Percentiles rank a stretch among this genome's conserved stretches.
Conservation (phyloP, 169 alveolate species). For the Cryptosporidium tyzzeri region DNA sequence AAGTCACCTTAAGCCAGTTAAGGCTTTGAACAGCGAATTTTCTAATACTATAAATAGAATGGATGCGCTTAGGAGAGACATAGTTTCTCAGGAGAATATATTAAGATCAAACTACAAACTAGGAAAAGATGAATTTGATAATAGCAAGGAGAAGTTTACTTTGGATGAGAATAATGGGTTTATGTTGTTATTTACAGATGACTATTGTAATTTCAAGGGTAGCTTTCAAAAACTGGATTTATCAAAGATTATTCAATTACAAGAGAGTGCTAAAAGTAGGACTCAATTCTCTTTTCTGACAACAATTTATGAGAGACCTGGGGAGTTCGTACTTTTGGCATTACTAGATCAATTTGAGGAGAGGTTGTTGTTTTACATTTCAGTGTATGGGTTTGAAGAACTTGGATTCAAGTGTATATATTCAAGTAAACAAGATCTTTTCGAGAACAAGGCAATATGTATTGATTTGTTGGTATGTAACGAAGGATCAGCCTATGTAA, state of each 20-base stretch:
- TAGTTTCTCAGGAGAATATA: conserved; percentile 4
- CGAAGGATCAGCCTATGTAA: conserved; percentile 1
- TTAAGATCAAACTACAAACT: background rate
- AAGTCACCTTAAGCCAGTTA: background rate
- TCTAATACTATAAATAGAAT: background rate
- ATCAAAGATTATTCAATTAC: background rate
- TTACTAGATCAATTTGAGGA: background rate
- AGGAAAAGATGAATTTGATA: background rate
- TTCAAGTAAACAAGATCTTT: background rate
- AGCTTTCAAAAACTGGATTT: conserved; percentile 1
- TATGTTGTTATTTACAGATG: background rate
- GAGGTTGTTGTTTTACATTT: background rate
- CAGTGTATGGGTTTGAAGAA: conserved; percentile 1
- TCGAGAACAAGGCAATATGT: background rate
- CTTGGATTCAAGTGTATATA: background rate
- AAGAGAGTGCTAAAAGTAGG: background rate
- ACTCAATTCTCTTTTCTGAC: background rate
- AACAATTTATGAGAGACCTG: background rate
- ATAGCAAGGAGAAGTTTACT: background rate
- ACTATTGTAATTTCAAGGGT: background rate
- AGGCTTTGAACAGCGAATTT: background rate
- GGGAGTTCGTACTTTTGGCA: conserved; percentile 12
- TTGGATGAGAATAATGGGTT: conserved; percentile 13
- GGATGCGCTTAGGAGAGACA: background rate
- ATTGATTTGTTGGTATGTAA: background rate